These are phyloP conservation scores for Pyrenophora teres DNA, from an alignment of 2,329 filamentous ascomycete genomes.

Conservation along the genomic window DNA sequence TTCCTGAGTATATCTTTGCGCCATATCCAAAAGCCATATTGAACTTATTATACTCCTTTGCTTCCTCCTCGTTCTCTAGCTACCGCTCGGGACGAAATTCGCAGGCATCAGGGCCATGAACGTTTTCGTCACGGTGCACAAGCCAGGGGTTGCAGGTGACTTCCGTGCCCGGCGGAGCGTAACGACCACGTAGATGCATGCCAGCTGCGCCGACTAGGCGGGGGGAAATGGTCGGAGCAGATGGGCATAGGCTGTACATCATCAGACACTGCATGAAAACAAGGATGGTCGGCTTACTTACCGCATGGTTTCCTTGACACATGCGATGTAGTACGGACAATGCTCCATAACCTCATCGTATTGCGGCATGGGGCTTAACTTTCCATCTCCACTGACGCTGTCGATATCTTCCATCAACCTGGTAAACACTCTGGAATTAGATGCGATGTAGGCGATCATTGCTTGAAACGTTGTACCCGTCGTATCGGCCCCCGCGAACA, in stretches of 20 bases:
- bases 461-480: constrained; percentile 58
- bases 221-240: constrained; percentile 58
- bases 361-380: constrained; percentile 30
- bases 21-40: constrained; percentile 59
- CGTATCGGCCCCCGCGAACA: constrained; percentile 59
- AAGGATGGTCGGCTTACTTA: not conserved
- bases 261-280: not conserved
- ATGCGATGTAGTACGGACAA: constrained; percentile 56
- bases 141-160: constrained; percentile 39
- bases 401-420: constrained; percentile 57
- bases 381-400: constrained; percentile 38
- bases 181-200: constrained; percentile 44
- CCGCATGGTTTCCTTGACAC: constrained; percentile 57
- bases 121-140: constrained; percentile 33
- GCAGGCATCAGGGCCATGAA: constrained; percentile 36
- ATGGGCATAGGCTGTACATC: constrained; percentile 51
- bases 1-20: constrained; percentile 54
- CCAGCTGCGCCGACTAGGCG: constrained; percentile 48
- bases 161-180: constrained; percentile 33
- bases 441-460: constrained; percentile 52
- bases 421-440: constrained; percentile 49
- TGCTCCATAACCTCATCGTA: constrained; percentile 35
- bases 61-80: constrained; percentile 44
- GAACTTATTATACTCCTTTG: constrained; percentile 53
- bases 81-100: constrained; percentile 38